phyloP scores from a whole-genome alignment of 192 early-diverging fungal species.

The Borealophlyctis nickersoniae region DNA sequence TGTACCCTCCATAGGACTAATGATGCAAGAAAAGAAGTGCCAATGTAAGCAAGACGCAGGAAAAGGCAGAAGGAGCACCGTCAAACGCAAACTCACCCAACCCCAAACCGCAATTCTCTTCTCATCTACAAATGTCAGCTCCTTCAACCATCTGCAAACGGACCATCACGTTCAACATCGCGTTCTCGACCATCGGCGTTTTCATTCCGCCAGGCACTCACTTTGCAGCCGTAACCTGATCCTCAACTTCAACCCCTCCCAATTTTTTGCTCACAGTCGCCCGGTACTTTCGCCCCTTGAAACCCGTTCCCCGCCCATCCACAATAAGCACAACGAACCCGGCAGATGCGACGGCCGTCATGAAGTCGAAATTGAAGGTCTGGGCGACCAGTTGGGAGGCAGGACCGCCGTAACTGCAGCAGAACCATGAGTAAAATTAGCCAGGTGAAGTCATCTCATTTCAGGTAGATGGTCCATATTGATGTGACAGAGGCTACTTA shows the following conservation, averaged over 20 bases:
- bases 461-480: no score
- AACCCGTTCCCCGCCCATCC: slow-evolving; percentile 89
- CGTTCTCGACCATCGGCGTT: slow-evolving; percentile 4
- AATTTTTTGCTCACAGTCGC: slow-evolving; percentile 70
- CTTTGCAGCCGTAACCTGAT: slow-evolving; percentile 82
- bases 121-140: slow-evolving; percentile 73
- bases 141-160: no score
- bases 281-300: slow-evolving; percentile 78
- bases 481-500: no score
- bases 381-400: slow-evolving; percentile 67
- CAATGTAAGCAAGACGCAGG: not conserved
- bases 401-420: slow-evolving; percentile 90
- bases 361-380: slow-evolving; percentile 34
- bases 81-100: no score
- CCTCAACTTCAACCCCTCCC: slow-evolving; percentile 79
- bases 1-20: slow-evolving; percentile 92
- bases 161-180: slow-evolving; percentile 1
- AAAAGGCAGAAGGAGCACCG: slow-evolving; percentile 6
- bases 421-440: no score
- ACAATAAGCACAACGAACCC: slow-evolving; percentile 42
- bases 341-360: slow-evolving; percentile 50
- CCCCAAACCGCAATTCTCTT: slow-evolving; percentile 90
- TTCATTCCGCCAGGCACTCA: slow-evolving; percentile 22
- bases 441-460: no score
- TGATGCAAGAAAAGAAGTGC: slow-evolving; percentile 18